These are phyloP conservation scores for Rhizopogon vesiculosus DNA, from an alignment of 768 basidiomycete species.

Conservation along the genomic window DNA sequence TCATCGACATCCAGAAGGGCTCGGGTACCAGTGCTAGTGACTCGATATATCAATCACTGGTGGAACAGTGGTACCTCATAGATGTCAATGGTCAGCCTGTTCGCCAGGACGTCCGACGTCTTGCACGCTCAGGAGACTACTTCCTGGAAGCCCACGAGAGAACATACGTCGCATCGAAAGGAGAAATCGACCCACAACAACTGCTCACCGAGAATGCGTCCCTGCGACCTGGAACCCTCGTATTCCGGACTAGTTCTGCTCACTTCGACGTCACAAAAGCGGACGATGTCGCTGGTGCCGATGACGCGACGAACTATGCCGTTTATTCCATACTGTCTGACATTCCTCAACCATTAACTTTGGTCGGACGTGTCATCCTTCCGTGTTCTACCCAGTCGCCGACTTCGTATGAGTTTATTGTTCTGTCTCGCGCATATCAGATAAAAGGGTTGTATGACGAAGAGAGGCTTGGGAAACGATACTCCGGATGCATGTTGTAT, in stretches of 20 bases:
- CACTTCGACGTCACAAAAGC: constrained; percentile 7
- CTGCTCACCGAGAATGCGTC: not conserved
- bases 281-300: not conserved
- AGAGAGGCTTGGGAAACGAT: constrained; percentile 3
- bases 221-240: constrained; percentile 13
- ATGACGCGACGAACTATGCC: not conserved
- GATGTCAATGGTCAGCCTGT: constrained; percentile 5
- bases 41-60: constrained; percentile 11
- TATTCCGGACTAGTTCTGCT: constrained; percentile 15
- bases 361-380: constrained; percentile 12
- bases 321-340: constrained; percentile 8
- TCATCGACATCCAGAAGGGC: not conserved
- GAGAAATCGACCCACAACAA: not conserved
- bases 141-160: not conserved
- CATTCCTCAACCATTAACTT: not conserved
- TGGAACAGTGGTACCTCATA: constrained; percentile 12
- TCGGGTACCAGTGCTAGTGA: constrained; percentile 2
- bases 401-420: constrained; percentile 10
- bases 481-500: constrained; percentile 12
- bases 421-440: constrained; percentile 9
- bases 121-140: not conserved
- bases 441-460: constrained; percentile 8
- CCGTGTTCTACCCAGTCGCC: constrained; percentile 8
- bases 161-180: constrained; percentile 2
- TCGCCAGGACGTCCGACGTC: constrained; percentile 7